These are phyloP conservation scores for Lablab purpureus DNA, from an alignment of 306 rosid species.

Conservation along the genomic window DNA sequence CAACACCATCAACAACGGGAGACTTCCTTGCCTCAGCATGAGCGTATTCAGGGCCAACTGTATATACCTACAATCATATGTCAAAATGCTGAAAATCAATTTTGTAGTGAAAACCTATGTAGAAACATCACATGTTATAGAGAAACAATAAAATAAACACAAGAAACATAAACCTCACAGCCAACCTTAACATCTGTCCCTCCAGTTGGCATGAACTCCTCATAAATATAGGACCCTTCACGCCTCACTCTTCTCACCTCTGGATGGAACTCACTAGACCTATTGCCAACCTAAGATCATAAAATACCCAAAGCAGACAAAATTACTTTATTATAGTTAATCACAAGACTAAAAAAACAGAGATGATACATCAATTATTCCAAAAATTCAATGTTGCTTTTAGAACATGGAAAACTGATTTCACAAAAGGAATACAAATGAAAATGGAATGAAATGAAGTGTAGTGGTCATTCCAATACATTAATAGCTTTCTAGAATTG, in stretches of 20 bases:
- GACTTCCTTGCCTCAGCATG: conserved; percentile 99
- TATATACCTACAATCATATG: conserved; percentile 74
- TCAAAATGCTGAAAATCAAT: conserved; percentile 37
- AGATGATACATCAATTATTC: conserved; percentile 29
- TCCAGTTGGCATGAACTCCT: conserved; percentile 98
- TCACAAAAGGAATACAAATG: conserved; percentile 21
- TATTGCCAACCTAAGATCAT: conserved; percentile 85
- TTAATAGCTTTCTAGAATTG: not conserved
- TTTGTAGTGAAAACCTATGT: not conserved
- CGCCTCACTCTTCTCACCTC: conserved; percentile 98
- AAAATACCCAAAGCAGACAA: conserved; percentile 40
- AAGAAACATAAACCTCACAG: conserved; percentile 37
- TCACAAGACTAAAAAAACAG: conserved; percentile 17
- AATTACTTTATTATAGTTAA: conserved; percentile 32
- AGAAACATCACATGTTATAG: conserved; percentile 19
- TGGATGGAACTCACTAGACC: conserved; percentile 96
- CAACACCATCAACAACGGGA: conserved; percentile 99
- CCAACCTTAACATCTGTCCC: conserved; percentile 99
- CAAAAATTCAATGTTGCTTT: conserved; percentile 31
- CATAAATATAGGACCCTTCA: conserved; percentile 96
- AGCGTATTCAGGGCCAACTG: conserved; percentile 98
- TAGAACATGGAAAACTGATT: not conserved
- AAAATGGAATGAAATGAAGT: conserved; percentile 21
- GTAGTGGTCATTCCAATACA: not conserved
- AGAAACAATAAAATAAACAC: not conserved